Evolutionary conservation across 2,329 filamentous ascomycete genomes (phyloP).

Genomic region (Ophiostoma angusticollis): DNA sequence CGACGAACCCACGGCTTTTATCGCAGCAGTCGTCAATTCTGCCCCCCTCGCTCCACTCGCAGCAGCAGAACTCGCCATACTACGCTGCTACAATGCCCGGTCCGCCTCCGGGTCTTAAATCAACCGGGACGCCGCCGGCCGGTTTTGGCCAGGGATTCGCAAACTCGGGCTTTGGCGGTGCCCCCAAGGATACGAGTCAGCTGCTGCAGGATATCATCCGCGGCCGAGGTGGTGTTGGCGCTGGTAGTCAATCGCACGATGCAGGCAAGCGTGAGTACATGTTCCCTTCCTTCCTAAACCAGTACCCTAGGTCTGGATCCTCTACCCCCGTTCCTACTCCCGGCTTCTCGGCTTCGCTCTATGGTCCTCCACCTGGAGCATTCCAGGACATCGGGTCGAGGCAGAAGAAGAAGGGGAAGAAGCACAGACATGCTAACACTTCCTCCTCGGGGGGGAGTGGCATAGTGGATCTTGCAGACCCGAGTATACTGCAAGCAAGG

Average conservation of each 20-base stretch:
- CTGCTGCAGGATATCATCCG: slow-evolving; percentile 74
- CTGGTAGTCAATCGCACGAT: slow-evolving; percentile 63
- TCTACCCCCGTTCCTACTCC: slow-evolving; percentile 80
- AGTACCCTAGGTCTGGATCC: slow-evolving; percentile 64
- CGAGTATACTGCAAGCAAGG: slow-evolving; percentile 97
- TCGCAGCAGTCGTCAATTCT: slow-evolving; percentile 82
- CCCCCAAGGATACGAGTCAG: slow-evolving; percentile 61
- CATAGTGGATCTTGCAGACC: slow-evolving; percentile 99
- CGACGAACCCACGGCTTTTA: slow-evolving; percentile 69
- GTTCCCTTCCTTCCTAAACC: slow-evolving; percentile 73
- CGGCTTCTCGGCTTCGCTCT: slow-evolving; percentile 83
- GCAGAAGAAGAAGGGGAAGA: slow-evolving; percentile 99
- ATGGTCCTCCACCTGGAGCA: slow-evolving; percentile 73
- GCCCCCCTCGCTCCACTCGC: slow-evolving; percentile 48
- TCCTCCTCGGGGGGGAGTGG: slow-evolving; percentile 98
- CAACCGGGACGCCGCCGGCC: slow-evolving; percentile 82
- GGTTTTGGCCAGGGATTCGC: slow-evolving; percentile 88
- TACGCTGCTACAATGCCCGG: slow-evolving; percentile 80
- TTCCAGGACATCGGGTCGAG: slow-evolving; percentile 89
- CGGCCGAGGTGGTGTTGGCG: slow-evolving; percentile 41
- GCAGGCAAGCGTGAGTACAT: slow-evolving; percentile 97
- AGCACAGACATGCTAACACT: slow-evolving; percentile 99
- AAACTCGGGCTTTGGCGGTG: slow-evolving; percentile 51
- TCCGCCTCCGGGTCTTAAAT: slow-evolving; percentile 89
- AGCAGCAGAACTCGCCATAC: slow-evolving; percentile 54